Base-by-base conservation (phyloP, 2,329 filamentous ascomycete species). In the Cladosporium velox region DNA sequence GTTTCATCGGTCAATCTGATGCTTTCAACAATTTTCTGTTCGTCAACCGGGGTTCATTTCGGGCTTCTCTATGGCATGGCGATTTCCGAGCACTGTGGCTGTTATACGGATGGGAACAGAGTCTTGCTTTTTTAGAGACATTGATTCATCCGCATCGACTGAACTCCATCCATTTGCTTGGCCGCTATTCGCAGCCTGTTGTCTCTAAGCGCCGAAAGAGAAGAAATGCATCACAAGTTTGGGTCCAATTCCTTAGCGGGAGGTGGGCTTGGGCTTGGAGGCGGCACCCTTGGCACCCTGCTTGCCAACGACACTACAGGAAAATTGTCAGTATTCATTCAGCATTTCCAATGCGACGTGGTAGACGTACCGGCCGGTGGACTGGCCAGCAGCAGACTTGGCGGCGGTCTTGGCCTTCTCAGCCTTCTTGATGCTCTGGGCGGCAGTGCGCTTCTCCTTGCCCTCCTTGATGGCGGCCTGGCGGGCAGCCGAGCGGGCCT, bases 401-500 rank as follows among this genome's bases (percentile, higher is more conserved):
- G 90, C 87, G 73, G 93, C 93, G 78, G 77, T 86, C 91, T 98
- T 98, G 78, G 95, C 95, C 92, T 99, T 99, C 85, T 98, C 93
- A 68, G 92, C 91, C 91, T 98, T 99, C 92, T 98, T 99, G 82
- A 88, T 89, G 81, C 88, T 91, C 83, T 92, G 90, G 70, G 88
- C 87, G 71, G 89, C 93, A 73, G 89, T 85, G 88, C 96, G 96
- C 93, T 98, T 97, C 83, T 96, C 93, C 91, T 99, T 99, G 86
- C 89, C 91, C 81, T 96, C 93, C 88, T 94, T 94, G 86, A 98
- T 93, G 82, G 95, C 94, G 76, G 89, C 86, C 75, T 87, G 85
- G 80, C 95, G 94, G 80, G 93, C 93, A 78, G 95, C 95, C 77
- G 89, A 87, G 82, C 95, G 93, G 81, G 93, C 94, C 87, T 98